Percentiles rank a stretch among this genome's conserved stretches.
Evolutionary conservation across 2,329 filamentous ascomycete species (phyloP).

Genomic region (Colletotrichum sidae): DNA sequence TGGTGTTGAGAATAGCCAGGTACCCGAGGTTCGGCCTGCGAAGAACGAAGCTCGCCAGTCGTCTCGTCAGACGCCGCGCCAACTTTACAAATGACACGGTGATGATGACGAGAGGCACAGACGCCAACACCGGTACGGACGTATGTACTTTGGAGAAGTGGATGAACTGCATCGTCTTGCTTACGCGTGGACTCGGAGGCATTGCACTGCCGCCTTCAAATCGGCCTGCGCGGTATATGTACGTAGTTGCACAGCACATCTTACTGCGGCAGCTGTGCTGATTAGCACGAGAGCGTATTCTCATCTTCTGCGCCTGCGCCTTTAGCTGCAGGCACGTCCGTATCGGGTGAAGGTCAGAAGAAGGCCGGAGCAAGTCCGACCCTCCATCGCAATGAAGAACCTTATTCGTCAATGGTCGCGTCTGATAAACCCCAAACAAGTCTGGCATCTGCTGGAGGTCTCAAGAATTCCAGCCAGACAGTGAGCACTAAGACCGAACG

Average conservation of each 20-base stretch:
- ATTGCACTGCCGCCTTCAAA: too few species aligned
- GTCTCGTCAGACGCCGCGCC: constrained; percentile 9
- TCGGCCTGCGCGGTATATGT: too few species aligned
- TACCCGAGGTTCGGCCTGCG: constrained; percentile 7
- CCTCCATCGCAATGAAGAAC: constrained; percentile 21
- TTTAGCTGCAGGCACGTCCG: too few species aligned
- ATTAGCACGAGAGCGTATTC: too few species aligned
- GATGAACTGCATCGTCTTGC: too few species aligned
- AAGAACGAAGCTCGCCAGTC: constrained; percentile 5
- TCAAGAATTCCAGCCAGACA: constrained; percentile 19
- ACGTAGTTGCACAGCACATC: too few species aligned
- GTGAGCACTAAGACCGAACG: neutral
- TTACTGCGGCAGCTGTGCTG: too few species aligned
- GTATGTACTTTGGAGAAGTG: too few species aligned
- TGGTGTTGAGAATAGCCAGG: constrained; percentile 4
- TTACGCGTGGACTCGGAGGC: too few species aligned
- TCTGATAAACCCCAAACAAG: neutral
- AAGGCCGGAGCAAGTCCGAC: constrained; percentile 7
- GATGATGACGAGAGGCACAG: neutral
- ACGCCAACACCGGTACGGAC: neutral
- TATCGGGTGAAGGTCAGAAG: too few species aligned
- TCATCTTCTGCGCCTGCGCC: too few species aligned
- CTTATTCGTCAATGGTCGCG: constrained; percentile 1
- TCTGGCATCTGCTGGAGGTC: constrained; percentile 12
- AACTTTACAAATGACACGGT: neutral